Percentiles rank a stretch among this genome's conserved stretches.
These are phyloP conservation scores for Spiromastix sp. DNA, from an alignment of 2,329 filamentous ascomycete genomes.

Conservation along the genomic window DNA sequence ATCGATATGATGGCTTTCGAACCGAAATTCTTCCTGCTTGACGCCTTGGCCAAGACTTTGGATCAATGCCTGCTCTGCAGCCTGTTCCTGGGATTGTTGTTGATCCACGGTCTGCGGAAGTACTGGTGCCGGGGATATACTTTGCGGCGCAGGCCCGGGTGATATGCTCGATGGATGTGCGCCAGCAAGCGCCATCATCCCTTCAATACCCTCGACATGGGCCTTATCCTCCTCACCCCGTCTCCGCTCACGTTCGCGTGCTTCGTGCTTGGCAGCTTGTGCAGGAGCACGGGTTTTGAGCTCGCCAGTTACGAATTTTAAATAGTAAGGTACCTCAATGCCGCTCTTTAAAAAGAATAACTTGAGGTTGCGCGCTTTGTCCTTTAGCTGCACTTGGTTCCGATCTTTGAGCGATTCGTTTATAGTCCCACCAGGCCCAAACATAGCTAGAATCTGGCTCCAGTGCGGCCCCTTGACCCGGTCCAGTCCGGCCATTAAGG, in stretches of 20 bases:
- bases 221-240: constrained; percentile 38
- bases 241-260: constrained; percentile 36
- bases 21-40: constrained; percentile 25
- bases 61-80: constrained; percentile 33
- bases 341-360: constrained; percentile 86
- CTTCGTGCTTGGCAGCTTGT: constrained; percentile 40
- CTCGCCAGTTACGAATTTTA: constrained; percentile 81
- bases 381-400: constrained; percentile 85
- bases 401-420: constrained; percentile 78
- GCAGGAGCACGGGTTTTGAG: constrained; percentile 74
- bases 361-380: constrained; percentile 84
- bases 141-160: constrained; percentile 3
- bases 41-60: constrained; percentile 34
- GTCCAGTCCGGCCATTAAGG: constrained; percentile 78
- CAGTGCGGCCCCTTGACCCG: constrained; percentile 85
- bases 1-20: constrained; percentile 19
- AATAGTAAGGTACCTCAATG: constrained; percentile 79
- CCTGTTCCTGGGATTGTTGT: constrained; percentile 25
- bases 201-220: constrained; percentile 37
- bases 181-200: constrained; percentile 37
- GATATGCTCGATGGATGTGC: constrained; percentile 22
- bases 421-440: constrained; percentile 67
- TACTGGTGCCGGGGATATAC: constrained; percentile 14
- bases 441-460: constrained; percentile 81
- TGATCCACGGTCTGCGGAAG: constrained; percentile 2